phyloP scores from a whole-genome alignment of 495 filamentous ascomycete species.

The Trypethelium eluteriae region DNA sequence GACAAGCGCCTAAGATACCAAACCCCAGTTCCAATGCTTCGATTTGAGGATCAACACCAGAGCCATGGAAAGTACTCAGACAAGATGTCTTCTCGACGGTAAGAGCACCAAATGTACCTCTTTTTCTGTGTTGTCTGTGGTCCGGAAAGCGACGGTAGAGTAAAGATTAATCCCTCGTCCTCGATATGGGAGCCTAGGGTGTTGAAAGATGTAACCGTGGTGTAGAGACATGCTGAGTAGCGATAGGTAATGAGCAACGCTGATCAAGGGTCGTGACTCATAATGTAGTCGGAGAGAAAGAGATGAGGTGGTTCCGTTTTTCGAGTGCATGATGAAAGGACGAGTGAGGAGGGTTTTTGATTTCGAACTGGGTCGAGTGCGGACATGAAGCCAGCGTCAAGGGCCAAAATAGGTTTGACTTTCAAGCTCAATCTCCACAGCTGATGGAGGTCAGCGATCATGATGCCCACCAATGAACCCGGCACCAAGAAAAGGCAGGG shows the following conservation, averaged over 20 bases:
- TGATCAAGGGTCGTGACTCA: background rate
- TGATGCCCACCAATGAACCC: slow-evolving; percentile 33
- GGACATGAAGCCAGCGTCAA: background rate
- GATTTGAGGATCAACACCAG: background rate
- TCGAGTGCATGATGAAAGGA: background rate
- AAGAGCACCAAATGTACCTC: background rate
- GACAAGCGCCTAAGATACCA: background rate
- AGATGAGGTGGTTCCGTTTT: background rate
- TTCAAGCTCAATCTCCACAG: slow-evolving; percentile 55
- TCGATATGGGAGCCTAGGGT: background rate
- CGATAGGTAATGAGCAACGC: background rate
- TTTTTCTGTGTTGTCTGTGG: background rate
- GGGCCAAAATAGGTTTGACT: background rate
- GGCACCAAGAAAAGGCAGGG: background rate
- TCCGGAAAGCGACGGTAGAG: background rate
- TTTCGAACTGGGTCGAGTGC: background rate
- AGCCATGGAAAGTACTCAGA: background rate
- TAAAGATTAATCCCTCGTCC: slow-evolving; percentile 2
- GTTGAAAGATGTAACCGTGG: slow-evolving; percentile 1
- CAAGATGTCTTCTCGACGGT: background rate
- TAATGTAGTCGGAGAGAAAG: background rate
- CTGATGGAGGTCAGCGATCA: slow-evolving; percentile 22
- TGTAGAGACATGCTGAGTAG: background rate
- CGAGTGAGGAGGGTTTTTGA: background rate
- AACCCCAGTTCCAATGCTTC: background rate